Conservation (phyloP, 768 basidiomycete genomes). For the Brasilioporus rufonigricans region DNA sequence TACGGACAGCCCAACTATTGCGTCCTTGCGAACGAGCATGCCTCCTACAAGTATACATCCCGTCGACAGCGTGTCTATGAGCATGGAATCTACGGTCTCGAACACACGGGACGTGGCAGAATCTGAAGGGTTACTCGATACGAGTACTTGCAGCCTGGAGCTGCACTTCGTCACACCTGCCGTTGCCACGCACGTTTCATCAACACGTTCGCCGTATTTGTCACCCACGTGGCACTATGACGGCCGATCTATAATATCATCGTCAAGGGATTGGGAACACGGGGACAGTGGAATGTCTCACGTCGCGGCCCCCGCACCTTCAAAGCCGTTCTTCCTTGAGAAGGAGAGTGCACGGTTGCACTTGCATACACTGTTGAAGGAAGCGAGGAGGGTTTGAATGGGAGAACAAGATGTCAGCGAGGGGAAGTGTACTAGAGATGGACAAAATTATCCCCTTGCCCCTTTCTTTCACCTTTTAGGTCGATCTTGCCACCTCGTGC, state of each 20-base stretch:
- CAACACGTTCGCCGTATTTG: slow-evolving; percentile 1
- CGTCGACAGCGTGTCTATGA: slow-evolving; percentile 10
- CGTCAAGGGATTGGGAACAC: background rate
- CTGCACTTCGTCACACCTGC: slow-evolving; percentile 15
- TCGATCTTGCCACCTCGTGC: background rate
- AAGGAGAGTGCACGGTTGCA: slow-evolving; percentile 8
- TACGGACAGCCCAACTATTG: slow-evolving; percentile 4
- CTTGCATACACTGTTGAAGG: slow-evolving; percentile 17
- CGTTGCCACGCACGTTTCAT: background rate
- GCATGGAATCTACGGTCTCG: background rate
- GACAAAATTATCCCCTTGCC: background rate
- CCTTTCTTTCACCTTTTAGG: background rate
- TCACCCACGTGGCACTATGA: slow-evolving; percentile 21
- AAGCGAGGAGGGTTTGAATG: slow-evolving; percentile 7
- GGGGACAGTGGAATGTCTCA: background rate
- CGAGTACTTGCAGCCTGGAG: slow-evolving; percentile 21
- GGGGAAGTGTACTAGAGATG: background rate
- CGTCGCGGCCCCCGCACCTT: background rate
- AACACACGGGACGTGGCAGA: background rate
- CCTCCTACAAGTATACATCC: slow-evolving; percentile 2
- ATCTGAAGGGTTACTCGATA: background rate
- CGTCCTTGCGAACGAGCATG: slow-evolving; percentile 12
- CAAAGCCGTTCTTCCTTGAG: slow-evolving; percentile 7
- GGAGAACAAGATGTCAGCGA: background rate
- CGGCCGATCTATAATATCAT: background rate